Conservation (phyloP, 768 basidiomycete genomes). For the Lentinula detonsa region DNA sequence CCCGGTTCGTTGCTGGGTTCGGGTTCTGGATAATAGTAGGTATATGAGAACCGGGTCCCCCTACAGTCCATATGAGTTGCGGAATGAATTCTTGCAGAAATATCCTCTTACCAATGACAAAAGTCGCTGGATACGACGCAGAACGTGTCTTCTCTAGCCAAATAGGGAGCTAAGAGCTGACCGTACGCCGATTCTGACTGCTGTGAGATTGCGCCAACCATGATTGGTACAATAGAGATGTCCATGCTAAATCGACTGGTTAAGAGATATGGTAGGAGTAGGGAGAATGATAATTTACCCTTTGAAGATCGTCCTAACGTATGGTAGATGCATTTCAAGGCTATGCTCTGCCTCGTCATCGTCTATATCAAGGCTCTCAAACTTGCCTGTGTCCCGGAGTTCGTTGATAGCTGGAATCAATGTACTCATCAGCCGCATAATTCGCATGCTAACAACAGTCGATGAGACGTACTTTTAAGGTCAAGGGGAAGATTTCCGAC, state of each 20-base stretch:
- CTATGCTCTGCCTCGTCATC: slow-evolving; percentile 95
- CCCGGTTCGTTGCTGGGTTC: slow-evolving; percentile 40
- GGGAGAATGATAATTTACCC: slow-evolving; percentile 36
- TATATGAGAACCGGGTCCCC: slow-evolving; percentile 85
- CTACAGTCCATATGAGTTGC: slow-evolving; percentile 27
- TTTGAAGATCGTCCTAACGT: slow-evolving; percentile 79
- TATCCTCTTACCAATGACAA: slow-evolving; percentile 79
- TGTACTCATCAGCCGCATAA: background rate
- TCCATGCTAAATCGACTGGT: slow-evolving; percentile 41
- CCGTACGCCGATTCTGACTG: slow-evolving; percentile 61
- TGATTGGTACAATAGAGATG: slow-evolving; percentile 81
- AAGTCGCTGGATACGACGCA: slow-evolving; percentile 95
- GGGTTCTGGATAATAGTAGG: slow-evolving; percentile 74
- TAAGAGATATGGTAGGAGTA: background rate
- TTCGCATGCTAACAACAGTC: background rate
- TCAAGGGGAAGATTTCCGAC: slow-evolving; percentile 80
- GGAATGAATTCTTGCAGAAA: background rate
- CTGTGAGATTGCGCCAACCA: slow-evolving; percentile 75
- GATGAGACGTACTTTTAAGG: slow-evolving; percentile 53
- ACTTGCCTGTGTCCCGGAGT: slow-evolving; percentile 59
- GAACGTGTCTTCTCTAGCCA: slow-evolving; percentile 72
- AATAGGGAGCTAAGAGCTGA: slow-evolving; percentile 70
- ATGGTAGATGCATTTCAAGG: slow-evolving; percentile 97
- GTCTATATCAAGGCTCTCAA: slow-evolving; percentile 54
- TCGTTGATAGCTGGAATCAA: slow-evolving; percentile 53